A percentile compares a stretch with the other conserved stretches of the same genome.
These are phyloP conservation scores for Acer yangbiense DNA, from an alignment of 345 rosid species.

Conservation along the genomic window DNA sequence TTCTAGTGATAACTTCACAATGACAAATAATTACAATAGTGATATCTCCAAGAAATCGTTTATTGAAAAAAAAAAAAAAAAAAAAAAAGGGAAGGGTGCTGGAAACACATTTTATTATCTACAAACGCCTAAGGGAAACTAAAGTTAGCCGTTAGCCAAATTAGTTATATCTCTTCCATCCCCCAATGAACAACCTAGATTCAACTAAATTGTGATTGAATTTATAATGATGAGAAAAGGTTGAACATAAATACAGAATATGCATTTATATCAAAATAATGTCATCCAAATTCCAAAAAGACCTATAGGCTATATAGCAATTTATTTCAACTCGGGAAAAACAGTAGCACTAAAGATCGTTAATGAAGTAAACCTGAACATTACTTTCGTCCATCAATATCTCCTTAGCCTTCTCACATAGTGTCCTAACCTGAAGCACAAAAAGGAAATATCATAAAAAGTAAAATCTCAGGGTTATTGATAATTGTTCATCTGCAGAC, in stretches of 20 bases:
- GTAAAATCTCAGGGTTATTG: too few relatives aligned
- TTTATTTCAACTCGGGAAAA: not conserved
- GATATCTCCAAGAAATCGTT: not conserved
- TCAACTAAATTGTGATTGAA: not conserved
- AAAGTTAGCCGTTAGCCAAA: not conserved
- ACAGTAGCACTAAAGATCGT: not conserved
- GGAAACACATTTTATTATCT: not conserved
- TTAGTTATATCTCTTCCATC: not conserved
- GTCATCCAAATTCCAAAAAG: too few relatives aligned
- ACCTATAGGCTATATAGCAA: not conserved
- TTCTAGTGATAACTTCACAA: not conserved
- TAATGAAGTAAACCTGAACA: constrained; percentile 53
- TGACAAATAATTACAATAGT: not conserved
- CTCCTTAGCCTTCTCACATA: constrained; percentile 81
- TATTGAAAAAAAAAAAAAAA: not conserved
- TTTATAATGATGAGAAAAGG: not conserved
- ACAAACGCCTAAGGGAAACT: not conserved
- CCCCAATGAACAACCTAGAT: not conserved
- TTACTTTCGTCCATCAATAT: constrained; percentile 76
- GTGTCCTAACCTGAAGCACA: constrained; percentile 52
- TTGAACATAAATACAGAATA: not conserved
- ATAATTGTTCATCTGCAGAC: not conserved
- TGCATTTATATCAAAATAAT: not conserved
- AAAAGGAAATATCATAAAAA: not conserved
- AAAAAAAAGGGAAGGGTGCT: not conserved